Conservation (phyloP, 805 yeast species). For the Saccharomycopsis javanensis region DNA sequence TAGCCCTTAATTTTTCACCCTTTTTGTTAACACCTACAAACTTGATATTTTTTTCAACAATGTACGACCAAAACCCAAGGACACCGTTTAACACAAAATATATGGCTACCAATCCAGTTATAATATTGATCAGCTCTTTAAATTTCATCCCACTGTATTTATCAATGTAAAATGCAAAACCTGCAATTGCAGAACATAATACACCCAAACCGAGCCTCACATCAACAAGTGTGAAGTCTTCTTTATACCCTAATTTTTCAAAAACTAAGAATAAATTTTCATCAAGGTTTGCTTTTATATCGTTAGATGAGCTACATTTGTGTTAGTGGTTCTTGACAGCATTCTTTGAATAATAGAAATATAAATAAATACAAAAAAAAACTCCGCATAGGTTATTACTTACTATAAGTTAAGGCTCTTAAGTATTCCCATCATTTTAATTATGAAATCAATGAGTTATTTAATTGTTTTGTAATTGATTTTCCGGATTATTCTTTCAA, state of each 20-base stretch:
- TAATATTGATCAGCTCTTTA: conserved; percentile 30
- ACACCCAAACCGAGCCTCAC: conserved; percentile 41
- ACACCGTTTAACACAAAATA: conserved; percentile 32
- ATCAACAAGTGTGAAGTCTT: conserved; percentile 38
- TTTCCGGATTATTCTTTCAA: not conserved
- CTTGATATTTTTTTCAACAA: conserved; percentile 35
- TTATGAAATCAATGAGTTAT: too few species aligned
- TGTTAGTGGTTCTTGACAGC: not conserved
- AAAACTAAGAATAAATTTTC: conserved; percentile 36
- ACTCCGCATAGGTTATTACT: not conserved
- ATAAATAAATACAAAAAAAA: not conserved
- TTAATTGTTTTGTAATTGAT: not conserved
- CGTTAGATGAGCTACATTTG: conserved; percentile 32
- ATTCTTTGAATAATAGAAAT: not conserved
- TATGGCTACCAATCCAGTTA: conserved; percentile 28
- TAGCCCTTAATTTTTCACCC: conserved; percentile 27
- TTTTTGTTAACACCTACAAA: conserved; percentile 31
- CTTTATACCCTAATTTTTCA: conserved; percentile 36
- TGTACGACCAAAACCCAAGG: conserved; percentile 28
- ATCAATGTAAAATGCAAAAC: conserved; percentile 37
- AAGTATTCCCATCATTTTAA: not conserved
- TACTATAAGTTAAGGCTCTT: not conserved
- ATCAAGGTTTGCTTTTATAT: conserved; percentile 40
- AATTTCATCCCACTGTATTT: conserved; percentile 34
- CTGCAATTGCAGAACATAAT: conserved; percentile 37